Evolutionary conservation across 495 filamentous ascomycete species (phyloP).

Genomic region (Parmelia sp.): DNA sequence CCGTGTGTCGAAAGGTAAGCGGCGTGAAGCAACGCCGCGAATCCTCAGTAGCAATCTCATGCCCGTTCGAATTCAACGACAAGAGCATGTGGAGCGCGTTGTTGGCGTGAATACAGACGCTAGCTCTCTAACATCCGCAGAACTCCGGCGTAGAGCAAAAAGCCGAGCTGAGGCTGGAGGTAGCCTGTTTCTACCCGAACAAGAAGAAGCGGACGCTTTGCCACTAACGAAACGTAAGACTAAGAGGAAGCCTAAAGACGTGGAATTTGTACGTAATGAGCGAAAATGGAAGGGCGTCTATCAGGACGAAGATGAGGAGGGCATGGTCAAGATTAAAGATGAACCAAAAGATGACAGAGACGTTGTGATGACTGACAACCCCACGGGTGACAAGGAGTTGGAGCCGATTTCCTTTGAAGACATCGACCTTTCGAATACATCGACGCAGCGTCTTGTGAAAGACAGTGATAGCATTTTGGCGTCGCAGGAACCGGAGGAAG

Average conservation of each 20-base stretch:
- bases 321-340: slow-evolving; percentile 34
- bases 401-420: background rate
- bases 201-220: slow-evolving; percentile 12
- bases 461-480: background rate
- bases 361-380: slow-evolving; percentile 33
- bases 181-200: slow-evolving; percentile 20
- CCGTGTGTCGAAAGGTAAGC: slow-evolving; percentile 38
- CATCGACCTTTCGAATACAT: background rate
- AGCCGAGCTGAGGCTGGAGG: slow-evolving; percentile 22
- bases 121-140: slow-evolving; percentile 41
- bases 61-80: slow-evolving; percentile 45
- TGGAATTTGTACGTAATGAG: slow-evolving; percentile 27
- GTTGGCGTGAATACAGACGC: slow-evolving; percentile 49
- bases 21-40: slow-evolving; percentile 22
- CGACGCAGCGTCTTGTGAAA: background rate
- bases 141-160: slow-evolving; percentile 37
- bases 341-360: slow-evolving; percentile 42
- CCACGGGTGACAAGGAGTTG: slow-evolving; percentile 15
- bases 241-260: slow-evolving; percentile 28
- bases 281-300: slow-evolving; percentile 32
- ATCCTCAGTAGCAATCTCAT: slow-evolving; percentile 31
- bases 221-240: slow-evolving; percentile 7
- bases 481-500: background rate
- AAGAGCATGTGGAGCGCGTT: slow-evolving; percentile 46
- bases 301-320: slow-evolving; percentile 26